phyloP scores from a whole-genome alignment of 768 basidiomycete species.

The Mycena vitilis region DNA sequence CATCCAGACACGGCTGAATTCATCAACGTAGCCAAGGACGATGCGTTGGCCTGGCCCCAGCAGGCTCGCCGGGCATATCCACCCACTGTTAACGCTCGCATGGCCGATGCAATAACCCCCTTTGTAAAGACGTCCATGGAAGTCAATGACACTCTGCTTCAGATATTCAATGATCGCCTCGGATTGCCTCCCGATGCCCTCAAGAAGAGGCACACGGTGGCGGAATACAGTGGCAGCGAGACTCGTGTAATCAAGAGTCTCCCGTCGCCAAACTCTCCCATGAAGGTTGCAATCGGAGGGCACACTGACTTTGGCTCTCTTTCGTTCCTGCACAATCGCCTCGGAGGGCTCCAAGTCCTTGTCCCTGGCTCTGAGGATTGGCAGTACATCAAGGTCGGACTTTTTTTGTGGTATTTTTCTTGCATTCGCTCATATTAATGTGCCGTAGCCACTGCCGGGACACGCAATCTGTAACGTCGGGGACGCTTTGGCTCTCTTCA shows the following conservation, averaged over 20 bases:
- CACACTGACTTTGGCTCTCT: constrained; percentile 83
- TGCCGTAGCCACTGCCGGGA: constrained; percentile 59
- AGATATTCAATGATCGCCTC: constrained; percentile 66
- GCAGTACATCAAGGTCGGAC: constrained; percentile 72
- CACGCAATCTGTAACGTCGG: constrained; percentile 73
- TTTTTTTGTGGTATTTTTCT: not conserved
- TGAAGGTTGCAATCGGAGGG: constrained; percentile 64
- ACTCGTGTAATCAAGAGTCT: constrained; percentile 65
- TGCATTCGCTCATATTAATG: not conserved
- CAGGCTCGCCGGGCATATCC: constrained; percentile 70
- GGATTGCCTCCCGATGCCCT: constrained; percentile 65
- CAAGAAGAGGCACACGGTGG: constrained; percentile 52
- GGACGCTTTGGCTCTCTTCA: constrained; percentile 71
- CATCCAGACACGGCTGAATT: constrained; percentile 69
- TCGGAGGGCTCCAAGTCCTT: constrained; percentile 78
- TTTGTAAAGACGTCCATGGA: constrained; percentile 70
- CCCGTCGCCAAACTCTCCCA: constrained; percentile 46
- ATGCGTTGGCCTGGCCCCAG: constrained; percentile 69
- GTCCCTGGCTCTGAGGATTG: constrained; percentile 70
- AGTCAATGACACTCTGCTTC: constrained; percentile 64
- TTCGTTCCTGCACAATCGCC: constrained; percentile 77
- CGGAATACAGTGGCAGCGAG: constrained; percentile 68
- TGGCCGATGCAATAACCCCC: constrained; percentile 60
- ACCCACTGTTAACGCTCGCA: constrained; percentile 58
- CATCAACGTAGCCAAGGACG: constrained; percentile 77